Evolutionary conservation across 495 filamentous ascomycete genomes (phyloP), one percentile per base, ranked within the genome.

Genomic region (Xylaria scruposa): DNA sequence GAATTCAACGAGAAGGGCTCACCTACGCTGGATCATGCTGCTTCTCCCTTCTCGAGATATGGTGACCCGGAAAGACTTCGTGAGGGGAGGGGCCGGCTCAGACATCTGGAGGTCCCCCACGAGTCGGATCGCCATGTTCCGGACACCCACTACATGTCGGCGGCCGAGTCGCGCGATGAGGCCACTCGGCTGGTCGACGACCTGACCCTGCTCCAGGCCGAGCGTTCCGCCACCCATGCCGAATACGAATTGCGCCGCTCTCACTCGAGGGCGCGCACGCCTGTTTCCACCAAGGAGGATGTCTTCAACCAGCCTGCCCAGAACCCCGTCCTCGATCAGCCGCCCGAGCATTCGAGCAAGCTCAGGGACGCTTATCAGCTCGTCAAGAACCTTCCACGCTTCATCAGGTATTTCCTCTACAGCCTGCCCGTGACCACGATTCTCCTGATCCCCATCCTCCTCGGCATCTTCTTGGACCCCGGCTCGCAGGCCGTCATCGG

Each of bases 331-430:
- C 86, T 87, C 68, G 84, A 91, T 61, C 1, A 67, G 42, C 63
- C 67, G 4, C 66, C 49, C 33, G 72, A 75, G 62, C 36, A 63
- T 19, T 67, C 72, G 15, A 84, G 91, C 69, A 91, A 92, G 74
- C 78, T 96, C 24, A 83, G 78, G 70, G 81, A 78, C 69, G 58
- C 79, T n/a, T 83, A 81, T 76, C 71, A 72, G 29, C 74, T 75
- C 42, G 81, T 97, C 42, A 92, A 93, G 73, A 88, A 89, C 68
- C 92, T 93, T 2, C 94, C 90, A 70, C 90, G 92, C 31, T 80
- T 97, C 47, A 77, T 97, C 67, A 91, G 96, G 62, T 99, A 97
- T 74, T 85, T 97, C 72, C 88, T 92, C 53, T 98, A 99, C 77
- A 94, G 97, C 74, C 83, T 90, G 3, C 96, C 96, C 0, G 65